Evolutionary conservation across 2,329 filamentous ascomycete genomes (phyloP), one percentile per base, ranked within the genome.

Genomic region (Thielaviopsis populi): DNA sequence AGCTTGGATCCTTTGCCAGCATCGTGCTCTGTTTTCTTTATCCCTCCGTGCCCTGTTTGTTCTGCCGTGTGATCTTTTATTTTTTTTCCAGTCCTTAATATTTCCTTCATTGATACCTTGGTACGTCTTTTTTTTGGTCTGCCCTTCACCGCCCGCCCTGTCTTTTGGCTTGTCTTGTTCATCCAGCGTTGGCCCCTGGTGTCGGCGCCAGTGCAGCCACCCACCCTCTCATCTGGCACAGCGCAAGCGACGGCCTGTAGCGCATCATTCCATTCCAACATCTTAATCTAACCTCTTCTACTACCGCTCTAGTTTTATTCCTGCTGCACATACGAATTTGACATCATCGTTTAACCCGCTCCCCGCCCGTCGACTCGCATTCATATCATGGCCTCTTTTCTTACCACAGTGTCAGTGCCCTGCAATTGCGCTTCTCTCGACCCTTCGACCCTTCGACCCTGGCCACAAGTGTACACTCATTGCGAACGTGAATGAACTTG

Each of bases 321-420:
- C 30, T 17, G 2, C 42, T 61, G 33, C n/a, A 53, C 41, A 54
- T 62, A 22, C 42, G 24, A 37, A 15, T 58, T 58, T 61, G 43
- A 56, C 53, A 62, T 59, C 53, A 50, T 50, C 40, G 24, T 41
- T 33, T 48, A 48, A 48, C 27, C 22, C 15, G 24, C 17, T 24
- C 10, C 27, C 27, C 48, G 24, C 19, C 27, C 41, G 30, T 19
- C 27, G 17, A 58, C 48, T 37, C 53, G 48, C 22, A 63, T 41
- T 33, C 17, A 65, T 19, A 68, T 65, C 66, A 76, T 76, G 74
- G 71, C 74, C 60, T 74, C 75, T 68, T 76, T 76, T 70, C 71
- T 76, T 67, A 75, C 74, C 59, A 76, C 75, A 66, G 75, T 76
- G 75, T 76, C 72, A 72, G 75, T 75, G 59, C 54, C 53, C 50